phyloP scores from a whole-genome alignment of 345 rosid genomes.

The Populus pruinosa region DNA sequence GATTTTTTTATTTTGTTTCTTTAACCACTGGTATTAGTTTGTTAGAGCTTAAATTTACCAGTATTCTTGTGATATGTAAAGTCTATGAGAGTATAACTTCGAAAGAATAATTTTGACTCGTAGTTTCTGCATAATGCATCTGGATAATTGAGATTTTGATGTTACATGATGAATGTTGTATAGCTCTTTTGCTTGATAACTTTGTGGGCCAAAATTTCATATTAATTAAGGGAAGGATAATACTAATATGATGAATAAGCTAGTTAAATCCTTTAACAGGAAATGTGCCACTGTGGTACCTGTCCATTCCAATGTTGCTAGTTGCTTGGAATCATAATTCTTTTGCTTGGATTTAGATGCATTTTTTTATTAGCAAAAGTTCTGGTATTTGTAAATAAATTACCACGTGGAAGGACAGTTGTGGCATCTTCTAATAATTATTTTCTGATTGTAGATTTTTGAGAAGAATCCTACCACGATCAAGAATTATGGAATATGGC shows the following conservation, averaged over 20 bases:
- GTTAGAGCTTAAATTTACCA: too few relatives aligned
- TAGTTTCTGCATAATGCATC: too few relatives aligned
- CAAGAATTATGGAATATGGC: conserved; percentile 59
- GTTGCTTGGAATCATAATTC: neutral
- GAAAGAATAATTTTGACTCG: too few relatives aligned
- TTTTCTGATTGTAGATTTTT: conserved; percentile 36
- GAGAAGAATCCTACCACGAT: conserved; percentile 64
- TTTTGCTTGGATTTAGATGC: neutral
- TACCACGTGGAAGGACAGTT: neutral
- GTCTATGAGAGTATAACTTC: too few relatives aligned
- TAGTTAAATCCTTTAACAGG: neutral
- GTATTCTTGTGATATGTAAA: too few relatives aligned
- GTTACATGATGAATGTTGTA: too few relatives aligned
- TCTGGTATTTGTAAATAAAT: neutral
- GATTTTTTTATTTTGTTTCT: neutral
- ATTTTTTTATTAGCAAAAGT: neutral
- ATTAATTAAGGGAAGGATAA: neutral
- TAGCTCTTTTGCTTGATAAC: too few relatives aligned
- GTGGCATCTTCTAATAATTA: neutral
- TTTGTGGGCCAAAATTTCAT: too few relatives aligned
- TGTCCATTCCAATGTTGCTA: neutral
- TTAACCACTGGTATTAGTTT: too few relatives aligned
- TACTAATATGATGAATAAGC: neutral
- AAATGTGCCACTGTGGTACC: neutral
- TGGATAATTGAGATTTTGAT: too few relatives aligned